phyloP scores from a whole-genome alignment of 2,329 filamentous ascomycete species.

The Penicillium sp. region DNA sequence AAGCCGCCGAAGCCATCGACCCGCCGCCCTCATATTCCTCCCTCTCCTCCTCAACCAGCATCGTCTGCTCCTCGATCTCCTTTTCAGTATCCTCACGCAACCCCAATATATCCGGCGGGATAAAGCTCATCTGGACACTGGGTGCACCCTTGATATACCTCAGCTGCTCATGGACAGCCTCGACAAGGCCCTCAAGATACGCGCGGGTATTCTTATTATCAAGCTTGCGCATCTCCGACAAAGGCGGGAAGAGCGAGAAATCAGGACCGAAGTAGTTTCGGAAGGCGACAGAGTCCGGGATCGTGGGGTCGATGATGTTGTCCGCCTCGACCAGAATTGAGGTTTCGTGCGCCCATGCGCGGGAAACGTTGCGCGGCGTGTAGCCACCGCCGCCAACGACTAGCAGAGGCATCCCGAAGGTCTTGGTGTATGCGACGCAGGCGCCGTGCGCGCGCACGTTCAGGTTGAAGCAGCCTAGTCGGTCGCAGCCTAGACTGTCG shows the following conservation, averaged over 20 bases:
- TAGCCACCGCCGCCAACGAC: conserved; percentile 95
- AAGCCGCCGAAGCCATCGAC: conserved; percentile 11
- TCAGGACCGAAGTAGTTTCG: conserved; percentile 85
- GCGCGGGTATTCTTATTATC: conserved; percentile 79
- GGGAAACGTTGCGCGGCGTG: conserved; percentile 92
- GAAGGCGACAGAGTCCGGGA: conserved; percentile 80
- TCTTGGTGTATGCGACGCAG: conserved; percentile 87
- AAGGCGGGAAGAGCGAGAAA: conserved; percentile 81
- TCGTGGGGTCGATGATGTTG: conserved; percentile 67
- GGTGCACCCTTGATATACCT: conserved; percentile 81
- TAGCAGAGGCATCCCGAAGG: conserved; percentile 74
- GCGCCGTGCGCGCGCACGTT: conserved; percentile 92
- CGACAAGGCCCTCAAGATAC: conserved; percentile 71
- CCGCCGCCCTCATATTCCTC: conserved; percentile 42
- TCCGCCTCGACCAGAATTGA: conserved; percentile 79
- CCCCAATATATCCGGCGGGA: conserved; percentile 72
- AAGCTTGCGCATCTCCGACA: conserved; percentile 67
- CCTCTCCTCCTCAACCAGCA: conserved; percentile 38
- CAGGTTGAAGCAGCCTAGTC: conserved; percentile 92
- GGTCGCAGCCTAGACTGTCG: conserved; percentile 89
- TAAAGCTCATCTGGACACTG: conserved; percentile 78
- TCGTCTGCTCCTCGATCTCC: conserved; percentile 47
- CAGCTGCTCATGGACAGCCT: conserved; percentile 79
- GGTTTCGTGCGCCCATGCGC: conserved; percentile 96
- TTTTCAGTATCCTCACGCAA: conserved; percentile 51